Base-by-base conservation (phyloP, 257 asterid genomes). In the Linderniella brevidens region DNA sequence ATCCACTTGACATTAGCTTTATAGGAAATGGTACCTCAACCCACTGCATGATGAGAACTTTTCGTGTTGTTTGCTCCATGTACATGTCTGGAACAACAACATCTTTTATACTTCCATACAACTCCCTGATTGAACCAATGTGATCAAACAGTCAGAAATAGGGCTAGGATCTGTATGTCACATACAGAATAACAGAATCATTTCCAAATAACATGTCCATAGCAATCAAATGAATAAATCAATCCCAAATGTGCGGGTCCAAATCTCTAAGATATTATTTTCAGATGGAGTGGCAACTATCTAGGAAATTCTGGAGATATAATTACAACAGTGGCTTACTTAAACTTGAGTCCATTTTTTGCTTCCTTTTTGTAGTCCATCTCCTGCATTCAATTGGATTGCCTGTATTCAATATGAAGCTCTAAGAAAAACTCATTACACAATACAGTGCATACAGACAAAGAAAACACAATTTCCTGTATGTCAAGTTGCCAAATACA, bases 321-420 rank as follows among this genome's bases (percentile, higher is more conserved):
- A 37, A 50, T 29, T 18, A 50, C 25, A 52, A 37, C 54, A 41
- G 49, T 48, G 36, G 45, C 63, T 68, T 78, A 84, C 97, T 80
- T 76, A 68, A 88, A 88, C 74, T 64, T 84, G 50, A 68, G 54
- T 70, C 95, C 97, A 67, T 84, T 88, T 47, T 62, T 64, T 59
- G 97, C 97, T 78, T 88, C 97, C 54, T 48, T 68, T 49, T 52
- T 67, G 72, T 88, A 88, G 73, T 84, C 80, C 95, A 88, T 88
- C 95, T 88, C 95, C 97, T 88, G 97, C 97, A 88, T 88, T 80
- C 77, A 88, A 83, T 72, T 76, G 77, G 92, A 84, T 72, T 64
- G 71, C 95, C 97, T 87, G 95, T 83, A 80, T 80, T 87, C 95
- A 83, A 80, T 87, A 71, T 71, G 73, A 74, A 79, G 84, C 75